These are phyloP conservation scores for Glycine soja DNA, from an alignment of 306 rosid genomes.

Conservation along the genomic window DNA sequence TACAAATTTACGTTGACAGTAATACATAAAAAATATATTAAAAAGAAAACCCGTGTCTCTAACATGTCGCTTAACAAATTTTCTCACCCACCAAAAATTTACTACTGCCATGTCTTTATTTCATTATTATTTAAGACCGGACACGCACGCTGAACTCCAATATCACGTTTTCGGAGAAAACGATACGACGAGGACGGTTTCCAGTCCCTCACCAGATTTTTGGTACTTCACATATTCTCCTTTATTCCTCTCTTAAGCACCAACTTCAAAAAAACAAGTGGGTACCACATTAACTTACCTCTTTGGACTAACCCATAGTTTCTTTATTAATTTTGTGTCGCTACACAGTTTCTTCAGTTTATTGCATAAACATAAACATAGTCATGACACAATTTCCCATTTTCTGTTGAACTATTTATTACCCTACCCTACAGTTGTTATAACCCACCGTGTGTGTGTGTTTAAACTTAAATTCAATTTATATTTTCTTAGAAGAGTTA, in stretches of 20 bases:
- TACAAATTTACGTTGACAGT: too few species aligned
- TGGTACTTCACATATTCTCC: neutral
- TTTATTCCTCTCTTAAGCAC: neutral
- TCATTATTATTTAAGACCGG: neutral
- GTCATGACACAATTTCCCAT: neutral
- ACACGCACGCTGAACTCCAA: neutral
- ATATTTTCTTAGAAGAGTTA: neutral
- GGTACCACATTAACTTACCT: neutral
- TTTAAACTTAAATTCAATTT: neutral
- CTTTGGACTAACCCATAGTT: neutral
- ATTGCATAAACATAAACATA: neutral
- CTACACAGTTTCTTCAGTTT: neutral
- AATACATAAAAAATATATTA: too few species aligned
- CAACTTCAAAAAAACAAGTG: neutral
- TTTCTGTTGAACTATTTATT: neutral
- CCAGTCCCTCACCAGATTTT: constrained; percentile 11
- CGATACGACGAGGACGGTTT: neutral
- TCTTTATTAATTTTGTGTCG: neutral
- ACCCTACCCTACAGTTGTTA: neutral
- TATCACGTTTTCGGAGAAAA: neutral
- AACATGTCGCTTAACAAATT: neutral
- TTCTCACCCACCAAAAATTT: neutral
- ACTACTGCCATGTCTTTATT: neutral
- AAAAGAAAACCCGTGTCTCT: too few species aligned
- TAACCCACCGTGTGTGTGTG: neutral